Evolutionary conservation across 2,329 filamentous ascomycete species (phyloP), one percentile per base, ranked within the genome.

Genomic region (Triangularia verruculosa): DNA sequence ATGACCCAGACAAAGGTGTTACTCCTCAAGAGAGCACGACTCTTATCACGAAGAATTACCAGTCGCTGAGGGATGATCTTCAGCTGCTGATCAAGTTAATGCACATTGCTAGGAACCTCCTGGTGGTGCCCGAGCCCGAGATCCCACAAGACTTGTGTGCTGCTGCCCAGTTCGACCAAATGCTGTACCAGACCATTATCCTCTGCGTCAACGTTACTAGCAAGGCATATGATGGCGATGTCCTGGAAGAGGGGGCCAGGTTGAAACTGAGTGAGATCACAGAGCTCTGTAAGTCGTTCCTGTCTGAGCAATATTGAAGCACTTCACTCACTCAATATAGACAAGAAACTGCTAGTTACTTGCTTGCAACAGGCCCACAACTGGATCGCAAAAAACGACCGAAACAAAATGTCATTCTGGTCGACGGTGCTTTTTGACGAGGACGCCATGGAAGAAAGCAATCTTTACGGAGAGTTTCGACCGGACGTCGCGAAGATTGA

Each of bases 341-440:
- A 86, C 73, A 89, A 89, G 68, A 89, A 88, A 70, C 76, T 89
- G 1, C 78, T 89, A 1, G 86, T 89, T 1, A 89, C 86, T 0
- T 85, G 84, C 2, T 75, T 89, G 12, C 87, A 89, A 70, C 86
- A 89, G 72, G 84, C 86, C 1, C 86, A 89, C 68, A 89, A 89
- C 72, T 89, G 87, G 86, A 87, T 86, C 0, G 86, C 86, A 62
- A 88, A 88, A 66, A 87, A 89, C 69, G 86, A 89, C 70, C 78
- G 87, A 34, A 89, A 89, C 74, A 89, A 89, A 72, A 89, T 89
- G 85, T 81, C 83, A 0, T 89, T 89, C 65, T 89, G 87, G 86
- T 85, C 84, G 62, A 84, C 86, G 61, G 84, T 89, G 27, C 75
- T 89, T 7, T 88, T 88, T 61, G 86, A 89, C 61, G 85, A 83